A percentile compares a stretch with the other conserved stretches of the same genome.
These are phyloP conservation scores for Cercospora zeae-maydis DNA, from an alignment of 2,329 filamentous ascomycete species.

Conservation along the genomic window DNA sequence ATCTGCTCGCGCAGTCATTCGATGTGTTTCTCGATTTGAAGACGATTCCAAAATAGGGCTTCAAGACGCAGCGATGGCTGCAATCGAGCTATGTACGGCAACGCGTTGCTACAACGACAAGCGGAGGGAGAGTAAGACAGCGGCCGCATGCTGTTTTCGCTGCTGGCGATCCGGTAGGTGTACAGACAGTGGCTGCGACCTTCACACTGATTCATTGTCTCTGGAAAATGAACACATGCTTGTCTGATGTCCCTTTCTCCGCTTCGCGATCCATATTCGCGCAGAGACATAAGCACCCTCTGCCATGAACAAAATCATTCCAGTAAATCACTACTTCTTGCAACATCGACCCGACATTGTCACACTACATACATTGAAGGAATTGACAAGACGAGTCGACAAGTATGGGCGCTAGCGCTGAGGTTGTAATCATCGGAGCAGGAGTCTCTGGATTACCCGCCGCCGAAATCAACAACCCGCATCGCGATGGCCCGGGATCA, in stretches of 20 bases:
- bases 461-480: neutral
- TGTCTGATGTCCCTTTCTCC: neutral
- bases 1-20: neutral
- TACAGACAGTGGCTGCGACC: neutral
- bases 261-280: too few relatives aligned
- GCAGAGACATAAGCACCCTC: neutral
- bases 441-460: slow-evolving; percentile 12
- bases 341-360: neutral
- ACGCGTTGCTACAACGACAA: neutral
- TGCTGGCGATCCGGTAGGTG: neutral
- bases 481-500: too few relatives aligned
- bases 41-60: neutral
- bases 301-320: neutral
- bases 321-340: neutral
- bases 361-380: neutral
- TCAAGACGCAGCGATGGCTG: neutral
- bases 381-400: neutral
- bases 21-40: neutral
- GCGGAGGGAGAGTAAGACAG: neutral
- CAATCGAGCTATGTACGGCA: neutral
- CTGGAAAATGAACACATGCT: neutral
- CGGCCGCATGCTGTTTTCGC: neutral
- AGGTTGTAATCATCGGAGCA: slow-evolving; percentile 12
- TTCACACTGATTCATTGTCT: neutral
- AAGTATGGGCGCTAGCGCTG: neutral